Evolutionary conservation across 768 basidiomycete genomes (phyloP).

Genomic region (Suillus fuscotomentosus): DNA sequence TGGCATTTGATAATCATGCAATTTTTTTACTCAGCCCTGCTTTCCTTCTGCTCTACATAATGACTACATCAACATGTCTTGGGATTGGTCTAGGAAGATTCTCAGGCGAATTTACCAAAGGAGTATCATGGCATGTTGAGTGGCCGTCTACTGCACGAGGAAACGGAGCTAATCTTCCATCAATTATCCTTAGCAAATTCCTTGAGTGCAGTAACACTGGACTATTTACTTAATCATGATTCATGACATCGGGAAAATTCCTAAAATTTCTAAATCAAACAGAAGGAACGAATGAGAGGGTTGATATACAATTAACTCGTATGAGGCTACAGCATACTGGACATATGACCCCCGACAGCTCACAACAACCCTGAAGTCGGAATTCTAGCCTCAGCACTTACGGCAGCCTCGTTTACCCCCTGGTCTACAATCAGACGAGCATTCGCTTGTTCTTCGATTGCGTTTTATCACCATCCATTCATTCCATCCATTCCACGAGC

Average conservation of each 20-base stretch:
- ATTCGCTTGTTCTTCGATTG: not conserved
- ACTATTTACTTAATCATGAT: not conserved
- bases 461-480: not conserved
- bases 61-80: not conserved
- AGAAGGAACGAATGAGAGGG: too few relatives aligned
- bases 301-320: too few relatives aligned
- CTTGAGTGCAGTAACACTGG: not conserved
- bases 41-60: not conserved
- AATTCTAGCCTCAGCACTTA: not conserved
- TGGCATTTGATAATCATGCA: not conserved
- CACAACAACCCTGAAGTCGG: too few relatives aligned
- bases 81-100: not conserved
- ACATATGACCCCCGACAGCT: too few relatives aligned
- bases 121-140: not conserved
- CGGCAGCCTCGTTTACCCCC: not conserved
- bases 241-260: not conserved
- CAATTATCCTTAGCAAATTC: not conserved
- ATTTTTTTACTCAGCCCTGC: not conserved
- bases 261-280: too few relatives aligned
- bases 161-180: not conserved
- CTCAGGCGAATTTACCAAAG: not conserved
- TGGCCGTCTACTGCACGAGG: not conserved
- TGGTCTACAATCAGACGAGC: not conserved
- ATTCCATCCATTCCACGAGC: too few relatives aligned
- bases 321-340: too few relatives aligned